Base-by-base conservation (phyloP, 1,284 basidiomycete genomes). In the Leccinum variabile region DNA sequence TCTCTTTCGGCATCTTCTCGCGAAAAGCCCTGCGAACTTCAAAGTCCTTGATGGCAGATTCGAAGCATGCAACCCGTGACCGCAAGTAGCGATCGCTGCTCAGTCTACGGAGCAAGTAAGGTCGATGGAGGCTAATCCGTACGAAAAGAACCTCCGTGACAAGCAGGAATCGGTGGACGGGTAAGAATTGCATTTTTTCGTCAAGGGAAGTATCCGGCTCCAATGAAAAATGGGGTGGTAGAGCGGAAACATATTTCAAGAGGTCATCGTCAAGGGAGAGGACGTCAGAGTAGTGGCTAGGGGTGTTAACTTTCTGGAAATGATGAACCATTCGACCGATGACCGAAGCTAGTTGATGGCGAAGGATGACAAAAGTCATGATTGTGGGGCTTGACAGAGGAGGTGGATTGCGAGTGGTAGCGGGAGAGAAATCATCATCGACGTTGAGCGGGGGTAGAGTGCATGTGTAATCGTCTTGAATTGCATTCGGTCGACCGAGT, bases 301-400 rank as follows among this genome's bases (percentile, higher is more conserved):
- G 85, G 58, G 88, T 86, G 60, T 89, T 85, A 22, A 97, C 88
- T 77, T 94, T 92, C 75, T 98, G 96, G 77, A 96, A 98, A 76
- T 97, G 94, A 71, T 97, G 95, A 54, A 95, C 94, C 70, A 98
- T 95, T 52, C 89, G 87, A 30, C 95, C 96, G 65, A 96, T 96
- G 64, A 97, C 91, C 54, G 82, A 81, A 18, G 93, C 90, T 18
- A 98, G 82, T 54, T 86, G 84, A 70, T 96, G 91, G 39, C 95
- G 84, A 39, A 98, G 82, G 65, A 97, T 94, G 61, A 95, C 87
- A 74, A 94, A 97, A 1, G 93, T 94, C 80, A 92, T 91, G 4
- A 81, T 82, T 0, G 95, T 97, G 0, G 95, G 95, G 44, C 81
- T 81, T 4, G 85, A 83, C 28, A 92, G 75, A n/a, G 88, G 83